A percentile compares a stretch with the other conserved stretches of the same genome.
Conservation (phyloP, 1,284 basidiomycete species). For the Puccinia horiana region DNA sequence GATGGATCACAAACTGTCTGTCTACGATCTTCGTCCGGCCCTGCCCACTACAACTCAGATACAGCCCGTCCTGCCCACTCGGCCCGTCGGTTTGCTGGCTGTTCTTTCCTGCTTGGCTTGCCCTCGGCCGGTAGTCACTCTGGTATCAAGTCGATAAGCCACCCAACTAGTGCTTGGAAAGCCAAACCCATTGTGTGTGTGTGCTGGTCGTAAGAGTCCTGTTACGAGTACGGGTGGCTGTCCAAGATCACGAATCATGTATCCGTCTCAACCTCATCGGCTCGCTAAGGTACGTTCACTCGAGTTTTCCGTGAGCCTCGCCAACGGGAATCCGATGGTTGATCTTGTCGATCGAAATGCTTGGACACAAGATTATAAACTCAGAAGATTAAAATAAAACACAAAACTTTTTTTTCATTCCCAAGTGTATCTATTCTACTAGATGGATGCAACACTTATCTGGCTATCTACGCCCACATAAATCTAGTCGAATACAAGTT, state of each 20-base stretch:
- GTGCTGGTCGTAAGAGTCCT: too few relatives aligned
- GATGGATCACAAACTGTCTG: too few relatives aligned
- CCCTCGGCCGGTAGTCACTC: too few relatives aligned
- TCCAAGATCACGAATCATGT: not conserved
- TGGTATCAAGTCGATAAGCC: too few relatives aligned
- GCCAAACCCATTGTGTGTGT: too few relatives aligned
- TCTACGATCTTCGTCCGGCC: too few relatives aligned
- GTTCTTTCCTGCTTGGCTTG: too few relatives aligned
- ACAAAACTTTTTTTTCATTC: not conserved
- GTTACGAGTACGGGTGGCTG: not conserved
- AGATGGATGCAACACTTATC: constrained; percentile 19
- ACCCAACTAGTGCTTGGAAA: too few relatives aligned
- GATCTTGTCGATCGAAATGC: not conserved
- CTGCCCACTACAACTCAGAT: too few relatives aligned
- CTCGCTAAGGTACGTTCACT: not conserved
- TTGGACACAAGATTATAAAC: not conserved
- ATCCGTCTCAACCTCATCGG: not conserved
- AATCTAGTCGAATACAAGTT: not conserved
- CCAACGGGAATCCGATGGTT: not conserved
- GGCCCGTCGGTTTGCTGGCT: too few relatives aligned
- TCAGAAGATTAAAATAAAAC: not conserved
- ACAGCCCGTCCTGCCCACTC: too few relatives aligned
- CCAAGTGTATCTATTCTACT: not conserved
- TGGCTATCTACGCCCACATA: not conserved
- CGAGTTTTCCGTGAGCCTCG: not conserved